A percentile compares a stretch with the other conserved stretches of the same genome.
Conservation (phyloP, 805 yeast species). For the Hanseniaspora guilliermondii region DNA sequence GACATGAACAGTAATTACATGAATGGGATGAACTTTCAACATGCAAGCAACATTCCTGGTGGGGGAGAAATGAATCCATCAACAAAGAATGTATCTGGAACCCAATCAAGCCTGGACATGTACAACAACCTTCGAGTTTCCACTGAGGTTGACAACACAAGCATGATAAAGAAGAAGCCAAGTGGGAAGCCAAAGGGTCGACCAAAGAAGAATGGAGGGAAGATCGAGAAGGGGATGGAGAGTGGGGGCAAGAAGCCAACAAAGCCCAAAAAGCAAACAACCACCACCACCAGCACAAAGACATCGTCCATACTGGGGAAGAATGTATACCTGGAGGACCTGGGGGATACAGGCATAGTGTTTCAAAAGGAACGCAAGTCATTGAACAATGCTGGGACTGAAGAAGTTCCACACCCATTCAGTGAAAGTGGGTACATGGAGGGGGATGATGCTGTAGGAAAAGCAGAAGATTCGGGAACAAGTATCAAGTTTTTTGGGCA, state of each 20-base stretch:
- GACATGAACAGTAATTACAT: neutral
- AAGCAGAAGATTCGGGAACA: neutral
- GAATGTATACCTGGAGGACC: neutral
- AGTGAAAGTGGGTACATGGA: neutral
- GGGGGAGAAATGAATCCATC: neutral
- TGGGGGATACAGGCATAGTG: neutral
- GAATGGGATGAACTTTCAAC: neutral
- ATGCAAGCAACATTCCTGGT: no score
- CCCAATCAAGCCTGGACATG: neutral
- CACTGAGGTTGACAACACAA: neutral
- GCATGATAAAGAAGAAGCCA: neutral
- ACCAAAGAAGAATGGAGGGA: neutral
- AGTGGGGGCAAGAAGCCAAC: neutral
- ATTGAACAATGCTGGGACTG: neutral
- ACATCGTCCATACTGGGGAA: neutral
- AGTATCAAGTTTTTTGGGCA: neutral
- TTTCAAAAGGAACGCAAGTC: neutral
- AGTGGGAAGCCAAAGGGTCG: neutral
- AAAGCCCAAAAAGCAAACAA: neutral
- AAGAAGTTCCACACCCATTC: neutral
- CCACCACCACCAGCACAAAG: neutral
- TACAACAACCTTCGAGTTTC: neutral
- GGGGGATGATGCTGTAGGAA: neutral
- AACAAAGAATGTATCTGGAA: neutral
- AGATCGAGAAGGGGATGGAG: neutral